Base-by-base conservation (phyloP, 345 rosid genomes). In the Xanthoceras sorbifolium region DNA sequence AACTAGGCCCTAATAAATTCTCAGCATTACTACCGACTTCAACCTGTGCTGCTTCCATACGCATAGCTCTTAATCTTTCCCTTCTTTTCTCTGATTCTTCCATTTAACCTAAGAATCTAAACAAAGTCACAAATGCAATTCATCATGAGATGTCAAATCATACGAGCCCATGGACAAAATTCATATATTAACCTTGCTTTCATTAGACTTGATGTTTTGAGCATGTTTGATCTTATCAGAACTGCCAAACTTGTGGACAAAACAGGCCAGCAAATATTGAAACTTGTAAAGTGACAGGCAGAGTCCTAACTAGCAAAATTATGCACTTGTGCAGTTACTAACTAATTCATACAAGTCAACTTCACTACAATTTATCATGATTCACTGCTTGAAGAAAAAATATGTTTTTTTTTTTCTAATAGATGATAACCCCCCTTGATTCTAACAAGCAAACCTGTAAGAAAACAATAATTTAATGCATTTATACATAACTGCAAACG, bases 51-150 rank as follows among this genome's bases (percentile, higher is more conserved):
- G 97, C 98, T 82, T 86, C 89, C 76, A 84, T 70, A 10, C 98
- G 87, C 92, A 92, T 90, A 55, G 90, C 94, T 82, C 77, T 87
- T 82, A 94, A 80, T 72, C 93, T 85, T 77, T 90, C 82, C 85
- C 86, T 90, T 76, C 99, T 86, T 78, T 83, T 91, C 83, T 87
- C 92, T 9, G 96, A 86, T 81, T 93, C 94, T 79, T 91, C 97
- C 98, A 92, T 92, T 71, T 64, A 46, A 48, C 75, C 66, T 60
- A 8, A 42, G 9, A 70, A 59, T 8, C 44, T 11, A 32, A 68
- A 66, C 23, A 48, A 36, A 70, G 55, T 52, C 52, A 48, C 77
- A 75, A n/a, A 23, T 18, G 36, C 52, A 15, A 64, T 64, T 64
- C 7, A 34, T 20, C 15, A 46, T 32, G 17, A 28, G 23, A 73